A percentile compares a stretch with the other conserved stretches of the same genome.
Evolutionary conservation across 352 stramenopile species (phyloP).

Genomic region (Plasmopara halstedii): DNA sequence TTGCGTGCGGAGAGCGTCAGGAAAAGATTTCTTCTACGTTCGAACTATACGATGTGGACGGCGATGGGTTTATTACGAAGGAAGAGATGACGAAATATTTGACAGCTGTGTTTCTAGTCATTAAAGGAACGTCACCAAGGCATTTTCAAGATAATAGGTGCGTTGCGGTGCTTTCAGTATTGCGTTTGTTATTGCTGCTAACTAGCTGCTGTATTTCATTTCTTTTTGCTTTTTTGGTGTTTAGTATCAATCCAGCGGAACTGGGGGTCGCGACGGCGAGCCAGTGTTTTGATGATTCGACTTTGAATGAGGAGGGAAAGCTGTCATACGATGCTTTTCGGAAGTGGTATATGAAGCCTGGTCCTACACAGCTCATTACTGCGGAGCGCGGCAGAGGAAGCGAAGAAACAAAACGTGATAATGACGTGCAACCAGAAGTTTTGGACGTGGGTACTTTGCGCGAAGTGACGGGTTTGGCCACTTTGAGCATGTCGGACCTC

Average conservation of each 20-base stretch:
- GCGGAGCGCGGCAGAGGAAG: constrained; percentile 3
- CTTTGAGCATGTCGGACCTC: constrained; percentile 48
- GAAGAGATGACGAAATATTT: constrained; percentile 86
- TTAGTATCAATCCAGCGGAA: constrained; percentile 54
- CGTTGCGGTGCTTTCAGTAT: constrained; percentile 2
- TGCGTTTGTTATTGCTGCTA: background rate
- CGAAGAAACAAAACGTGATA: constrained; percentile 1
- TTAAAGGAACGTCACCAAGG: constrained; percentile 54
- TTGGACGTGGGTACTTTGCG: constrained; percentile 29
- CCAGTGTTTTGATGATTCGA: constrained; percentile 71
- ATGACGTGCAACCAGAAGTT: constrained; percentile 9
- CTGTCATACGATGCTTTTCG: constrained; percentile 71
- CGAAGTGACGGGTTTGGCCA: constrained; percentile 43
- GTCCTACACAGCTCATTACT: constrained; percentile 34
- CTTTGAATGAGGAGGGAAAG: constrained; percentile 51
- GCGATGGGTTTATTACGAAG: constrained; percentile 75
- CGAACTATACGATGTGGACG: constrained; percentile 80
- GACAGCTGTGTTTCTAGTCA: constrained; percentile 76
- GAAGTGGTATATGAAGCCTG: constrained; percentile 70
- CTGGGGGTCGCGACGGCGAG: constrained; percentile 57
- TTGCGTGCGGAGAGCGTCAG: constrained; percentile 69
- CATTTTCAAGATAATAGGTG: constrained; percentile 69
- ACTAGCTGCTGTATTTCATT: background rate
- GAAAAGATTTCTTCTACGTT: constrained; percentile 83
- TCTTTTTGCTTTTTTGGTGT: background rate